Percentiles rank a stretch among this genome's conserved stretches.
phyloP scores from a whole-genome alignment of 306 rosid species.

The Casuarina glauca region DNA sequence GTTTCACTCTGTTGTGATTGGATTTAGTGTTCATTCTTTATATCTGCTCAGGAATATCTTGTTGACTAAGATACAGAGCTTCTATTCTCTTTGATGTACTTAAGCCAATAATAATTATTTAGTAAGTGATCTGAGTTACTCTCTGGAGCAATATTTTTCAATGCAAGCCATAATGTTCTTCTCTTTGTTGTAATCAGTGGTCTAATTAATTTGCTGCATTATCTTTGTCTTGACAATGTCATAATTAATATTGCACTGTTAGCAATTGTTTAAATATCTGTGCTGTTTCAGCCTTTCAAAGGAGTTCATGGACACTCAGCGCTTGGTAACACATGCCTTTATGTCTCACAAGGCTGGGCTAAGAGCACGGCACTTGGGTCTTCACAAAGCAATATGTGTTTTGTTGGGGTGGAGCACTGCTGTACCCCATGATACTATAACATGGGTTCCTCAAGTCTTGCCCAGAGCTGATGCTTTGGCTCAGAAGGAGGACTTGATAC shows the following conservation, averaged over 20 bases:
- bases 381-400: conserved; percentile 86
- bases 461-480: conserved; percentile 63
- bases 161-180: background rate
- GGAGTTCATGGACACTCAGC: conserved; percentile 90
- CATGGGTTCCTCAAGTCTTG: conserved; percentile 83
- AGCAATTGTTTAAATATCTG: conserved; percentile 24
- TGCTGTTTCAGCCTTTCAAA: conserved; percentile 68
- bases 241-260: conserved; percentile 5
- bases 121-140: background rate
- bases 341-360: conserved; percentile 87
- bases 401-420: conserved; percentile 88
- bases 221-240: background rate
- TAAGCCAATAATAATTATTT: background rate
- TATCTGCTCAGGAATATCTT: background rate
- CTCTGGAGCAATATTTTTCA: background rate
- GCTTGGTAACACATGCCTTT: conserved; percentile 88
- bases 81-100: background rate
- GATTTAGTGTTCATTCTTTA: background rate
- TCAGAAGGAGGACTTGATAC: conserved; percentile 90
- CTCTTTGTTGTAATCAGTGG: background rate
- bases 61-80: background rate
- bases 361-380: conserved; percentile 81
- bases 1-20: background rate
- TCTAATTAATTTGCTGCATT: background rate
- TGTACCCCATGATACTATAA: conserved; percentile 67